These are phyloP conservation scores for Globisporangium recalcitrans DNA, from an alignment of 352 stramenopile species.

Conservation along the genomic window DNA sequence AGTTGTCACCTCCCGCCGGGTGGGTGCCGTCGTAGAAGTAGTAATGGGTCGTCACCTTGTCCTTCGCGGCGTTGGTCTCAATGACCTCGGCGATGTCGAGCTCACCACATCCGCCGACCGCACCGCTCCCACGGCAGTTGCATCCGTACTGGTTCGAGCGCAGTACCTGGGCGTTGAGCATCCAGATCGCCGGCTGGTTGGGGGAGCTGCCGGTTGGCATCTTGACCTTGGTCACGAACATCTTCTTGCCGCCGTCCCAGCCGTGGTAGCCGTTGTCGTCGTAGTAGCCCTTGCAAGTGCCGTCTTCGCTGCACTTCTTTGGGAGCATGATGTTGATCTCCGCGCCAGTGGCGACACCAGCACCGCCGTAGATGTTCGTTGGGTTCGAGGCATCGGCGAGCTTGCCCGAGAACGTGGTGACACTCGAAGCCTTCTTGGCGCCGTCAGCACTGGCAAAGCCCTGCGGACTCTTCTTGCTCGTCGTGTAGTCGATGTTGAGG, in stretches of 20 bases:
- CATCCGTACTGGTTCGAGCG: conserved; percentile 65
- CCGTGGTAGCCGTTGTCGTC: conserved; percentile 61
- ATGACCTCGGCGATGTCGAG: conserved; percentile 72
- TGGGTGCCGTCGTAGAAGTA: conserved; percentile 63
- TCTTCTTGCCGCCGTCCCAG: conserved; percentile 69
- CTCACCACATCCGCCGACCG: conserved; percentile 57
- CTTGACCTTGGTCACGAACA: conserved; percentile 71
- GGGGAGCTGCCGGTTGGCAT: conserved; percentile 39
- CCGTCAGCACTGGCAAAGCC: conserved; percentile 35
- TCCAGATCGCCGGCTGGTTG: conserved; percentile 68
- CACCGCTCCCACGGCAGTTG: conserved; percentile 60
- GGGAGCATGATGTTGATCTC: conserved; percentile 75
- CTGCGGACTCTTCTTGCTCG: conserved; percentile 38
- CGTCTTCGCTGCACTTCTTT: conserved; percentile 40
- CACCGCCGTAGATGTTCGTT: conserved; percentile 32
- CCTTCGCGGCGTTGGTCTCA: conserved; percentile 43
- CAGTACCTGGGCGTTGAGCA: conserved; percentile 68
- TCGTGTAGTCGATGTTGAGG: conserved; percentile 50
- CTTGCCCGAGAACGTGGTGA: conserved; percentile 38
- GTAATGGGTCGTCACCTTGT: conserved; percentile 68
- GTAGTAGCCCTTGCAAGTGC: conserved; percentile 62
- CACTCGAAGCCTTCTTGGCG: conserved; percentile 20
- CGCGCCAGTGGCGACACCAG: conserved; percentile 52
- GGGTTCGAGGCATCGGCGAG: conserved; percentile 49
- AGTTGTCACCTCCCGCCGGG: conserved; percentile 40